Conservation (phyloP, 2,329 filamentous ascomycete genomes). For the Penicillium hesseltinei region DNA sequence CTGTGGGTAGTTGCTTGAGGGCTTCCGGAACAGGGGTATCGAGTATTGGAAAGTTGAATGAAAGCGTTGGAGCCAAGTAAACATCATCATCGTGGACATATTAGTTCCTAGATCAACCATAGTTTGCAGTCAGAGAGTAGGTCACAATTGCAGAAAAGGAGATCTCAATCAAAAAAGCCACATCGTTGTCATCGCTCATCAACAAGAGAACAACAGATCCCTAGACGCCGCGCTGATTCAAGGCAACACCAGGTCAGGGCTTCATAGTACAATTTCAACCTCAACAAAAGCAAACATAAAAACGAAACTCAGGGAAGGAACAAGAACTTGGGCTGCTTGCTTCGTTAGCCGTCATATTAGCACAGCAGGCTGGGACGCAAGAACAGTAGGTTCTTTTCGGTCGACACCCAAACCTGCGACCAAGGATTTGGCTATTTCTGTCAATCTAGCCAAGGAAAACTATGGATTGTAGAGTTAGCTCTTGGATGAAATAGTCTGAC, state of each 20-base stretch:
- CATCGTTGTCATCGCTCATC: conserved; percentile 2
- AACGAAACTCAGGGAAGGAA: background rate
- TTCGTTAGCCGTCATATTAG: conserved; percentile 13
- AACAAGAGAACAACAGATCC: background rate
- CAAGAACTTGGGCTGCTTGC: background rate
- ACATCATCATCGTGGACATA: background rate
- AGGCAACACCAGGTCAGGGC: background rate
- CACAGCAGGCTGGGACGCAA: background rate
- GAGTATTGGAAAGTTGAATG: background rate
- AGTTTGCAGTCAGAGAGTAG: background rate
- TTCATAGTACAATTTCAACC: background rate
- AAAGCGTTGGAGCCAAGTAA: background rate
- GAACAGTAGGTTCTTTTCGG: background rate
- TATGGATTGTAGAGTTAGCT: background rate
- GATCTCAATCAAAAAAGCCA: background rate
- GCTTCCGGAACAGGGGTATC: background rate
- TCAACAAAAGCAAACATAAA: background rate
- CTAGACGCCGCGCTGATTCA: background rate
- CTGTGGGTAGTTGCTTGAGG: background rate
- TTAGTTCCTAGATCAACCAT: conserved; percentile 3
- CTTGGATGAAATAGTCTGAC: background rate
- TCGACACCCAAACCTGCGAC: background rate
- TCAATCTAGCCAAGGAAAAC: conserved; percentile 17
- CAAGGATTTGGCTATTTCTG: background rate
- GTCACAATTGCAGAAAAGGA: background rate